Base-by-base conservation (phyloP, 768 basidiomycete species). In the Serendipita sp. region DNA sequence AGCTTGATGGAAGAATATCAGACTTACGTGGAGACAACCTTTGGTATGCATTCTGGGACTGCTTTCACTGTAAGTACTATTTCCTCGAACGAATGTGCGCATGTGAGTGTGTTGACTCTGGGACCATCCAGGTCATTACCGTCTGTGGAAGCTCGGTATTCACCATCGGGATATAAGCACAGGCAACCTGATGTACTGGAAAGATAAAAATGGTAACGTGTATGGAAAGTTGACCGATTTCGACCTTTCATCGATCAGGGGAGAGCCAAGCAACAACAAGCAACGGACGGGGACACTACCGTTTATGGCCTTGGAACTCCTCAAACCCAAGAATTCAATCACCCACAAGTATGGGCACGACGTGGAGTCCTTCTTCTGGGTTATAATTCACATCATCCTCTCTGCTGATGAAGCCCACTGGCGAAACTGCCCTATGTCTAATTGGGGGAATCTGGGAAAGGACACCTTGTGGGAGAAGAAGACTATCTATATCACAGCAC, bases 241-340 rank as follows among this genome's bases (percentile, higher is more conserved):
- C 44, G 73, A 76, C 66, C 66, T 74, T 33, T 64, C 70, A 33
- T 63, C 58, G 63, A 33, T 65, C 62, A 58, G 31, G 15, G 62
- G 46, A 4, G 45, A 67, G 58, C 43, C 18, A 27, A 27, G 34
- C 2, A 63, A 31, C 46, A 67, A 68, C 4, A 64, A 53, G 15
- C 66, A 69, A 27, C 66, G 66, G 2, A 71, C 71, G 3, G 71
- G 73, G 3, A 72, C 69, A 11, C 52, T 73, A 3, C 69, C 72
- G 23, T 76, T 76, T 68, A 76, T 75, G 70, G 74, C 72, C 2
- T 31, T 73, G 1, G 69, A 71, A 13, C 64, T 75, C 13, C 66
- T 74, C 18, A 64, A 37, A 3, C 13, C 67, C 0, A 58, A 64
- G 3, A 70, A 70, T 18, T 58, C 67, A 27, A 60, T 70, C 2